Base-by-base conservation (phyloP, 495 filamentous ascomycete species). In the Penicillium salamii region DNA sequence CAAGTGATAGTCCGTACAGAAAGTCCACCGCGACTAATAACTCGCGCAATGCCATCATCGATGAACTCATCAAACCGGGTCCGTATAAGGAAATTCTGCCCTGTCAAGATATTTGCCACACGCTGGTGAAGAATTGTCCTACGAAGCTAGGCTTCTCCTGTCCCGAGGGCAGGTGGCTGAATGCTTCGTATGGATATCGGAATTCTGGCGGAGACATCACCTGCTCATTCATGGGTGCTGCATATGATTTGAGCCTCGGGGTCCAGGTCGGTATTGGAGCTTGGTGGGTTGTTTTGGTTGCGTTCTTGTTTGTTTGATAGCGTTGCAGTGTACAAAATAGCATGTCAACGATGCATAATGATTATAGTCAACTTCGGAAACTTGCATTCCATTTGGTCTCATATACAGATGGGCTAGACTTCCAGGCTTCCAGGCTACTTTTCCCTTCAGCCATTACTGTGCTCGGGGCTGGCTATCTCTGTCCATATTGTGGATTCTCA, bases 31-130 rank as follows among this genome's bases (percentile, higher is more conserved):
- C 63, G 19, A 65, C 60, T 32, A 84, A 75, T 32, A 58, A 61
- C 12, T 87, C 85, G 14, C 77, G 91, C 5, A 95, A 88, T 53
- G 54, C 76, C 3, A 55, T 76, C 28, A 95, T 97, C 54, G 91
- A 97, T 59, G 41, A 65, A 2, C 34, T 65, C 0, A 80, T 97
- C 54, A 57, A 76, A 41, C 93, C 93, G 0, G 93, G 95, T 0
- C 92, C 93, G 0, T 97, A 97, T 67, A 95, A 91, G 62, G 93
- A 99, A 69, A 59, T 97, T 21, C 72, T 96, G 28, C 93, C 93
- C 0, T 96, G 91, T 60, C 74, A 84, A 42, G 82, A 91, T 53
- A 67, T 95, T 33, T 99, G 93, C 68, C 89, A 90, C 62, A 77
- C 81, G 15, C 71, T 97, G 2, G 87, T 95, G 15, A 82, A 83